Percentiles rank a stretch among this genome's conserved stretches.
Conservation (phyloP, 2,329 filamentous ascomycete species). For the Blastomyces emzantsi region DNA sequence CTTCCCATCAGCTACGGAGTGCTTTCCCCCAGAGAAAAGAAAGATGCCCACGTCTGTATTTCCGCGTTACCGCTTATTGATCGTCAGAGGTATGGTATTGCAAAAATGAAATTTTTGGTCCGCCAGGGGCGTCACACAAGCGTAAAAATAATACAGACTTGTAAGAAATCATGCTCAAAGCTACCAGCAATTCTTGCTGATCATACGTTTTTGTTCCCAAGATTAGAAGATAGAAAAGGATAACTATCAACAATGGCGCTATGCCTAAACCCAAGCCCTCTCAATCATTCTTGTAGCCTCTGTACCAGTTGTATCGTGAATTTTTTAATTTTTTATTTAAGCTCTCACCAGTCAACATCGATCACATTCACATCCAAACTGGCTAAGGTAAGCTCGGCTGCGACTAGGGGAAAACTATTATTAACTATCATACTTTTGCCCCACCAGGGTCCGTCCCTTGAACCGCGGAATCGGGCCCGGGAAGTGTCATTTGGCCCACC, state of each 20-base stretch:
- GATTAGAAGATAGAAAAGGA: background rate
- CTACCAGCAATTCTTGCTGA: background rate
- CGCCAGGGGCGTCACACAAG: too few species aligned
- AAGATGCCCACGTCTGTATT: background rate
- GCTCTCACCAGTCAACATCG: background rate
- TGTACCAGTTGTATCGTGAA: background rate
- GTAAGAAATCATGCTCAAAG: background rate
- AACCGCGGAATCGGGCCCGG: slow-evolving; percentile 6
- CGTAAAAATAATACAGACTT: background rate
- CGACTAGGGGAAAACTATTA: background rate
- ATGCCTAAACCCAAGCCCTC: too few species aligned
- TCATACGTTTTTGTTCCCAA: background rate
- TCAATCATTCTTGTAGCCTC: too few species aligned
- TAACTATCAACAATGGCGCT: too few species aligned
- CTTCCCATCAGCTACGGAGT: too few species aligned
- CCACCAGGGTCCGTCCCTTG: background rate
- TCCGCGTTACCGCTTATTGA: background rate
- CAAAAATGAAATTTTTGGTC: background rate
- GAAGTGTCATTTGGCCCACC: background rate
- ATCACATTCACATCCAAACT: background rate
- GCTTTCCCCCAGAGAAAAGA: too few species aligned
- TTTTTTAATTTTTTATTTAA: background rate
- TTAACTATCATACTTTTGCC: background rate
- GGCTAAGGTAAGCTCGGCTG: background rate
- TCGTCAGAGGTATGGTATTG: background rate